Evolutionary conservation across 352 stramenopile genomes (phyloP), one percentile per base, ranked within the genome.

Genomic region (Phytophthora citrophthora): DNA sequence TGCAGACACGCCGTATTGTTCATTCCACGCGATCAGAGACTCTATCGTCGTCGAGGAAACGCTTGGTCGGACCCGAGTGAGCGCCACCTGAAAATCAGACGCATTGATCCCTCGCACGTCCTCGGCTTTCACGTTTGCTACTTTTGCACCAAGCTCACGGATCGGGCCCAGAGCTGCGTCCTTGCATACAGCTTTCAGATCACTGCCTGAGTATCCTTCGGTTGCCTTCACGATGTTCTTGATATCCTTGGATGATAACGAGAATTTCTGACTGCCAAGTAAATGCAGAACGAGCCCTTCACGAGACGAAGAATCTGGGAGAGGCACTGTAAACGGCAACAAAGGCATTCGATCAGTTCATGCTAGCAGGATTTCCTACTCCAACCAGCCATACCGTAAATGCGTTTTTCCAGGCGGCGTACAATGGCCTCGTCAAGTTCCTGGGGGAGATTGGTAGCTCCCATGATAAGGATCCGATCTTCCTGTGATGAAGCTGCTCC

Each of bases 121-220:
- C 49, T 91, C 81, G 15, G 63, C 74, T 47, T 72, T 74, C 5
- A 88, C 81, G 20, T 91, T 57, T 4, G 75, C 72, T 31, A 95
- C 68, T 39, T 78, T 79, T 9, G 67, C 61, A 27, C 87, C 85
- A 39, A 93, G 70, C 9, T 90, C 86, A 34, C 95, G 89, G 27
- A 98, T 93, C 2, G 93, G 90, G 16, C 96, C 91, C 55, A 98
- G 92, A 20, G 94, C 94, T 12, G 96, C 96, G 43, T 97, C 95
- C 60, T 97, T 95, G 65, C 94, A 98, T 0, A 99, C 58, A 64
- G 97, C 94, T 56, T 98, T 98, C 16, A 96, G 66, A 63, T 96
- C 88, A 41, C 86, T 94, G 4, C 88, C 88, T 7, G 88, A 94
- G 45, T 97, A 98, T 27, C 86, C 78, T 29, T 90, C 77, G 0